phyloP scores from a whole-genome alignment of 352 stramenopile species.

The Phytophthora rubi region DNA sequence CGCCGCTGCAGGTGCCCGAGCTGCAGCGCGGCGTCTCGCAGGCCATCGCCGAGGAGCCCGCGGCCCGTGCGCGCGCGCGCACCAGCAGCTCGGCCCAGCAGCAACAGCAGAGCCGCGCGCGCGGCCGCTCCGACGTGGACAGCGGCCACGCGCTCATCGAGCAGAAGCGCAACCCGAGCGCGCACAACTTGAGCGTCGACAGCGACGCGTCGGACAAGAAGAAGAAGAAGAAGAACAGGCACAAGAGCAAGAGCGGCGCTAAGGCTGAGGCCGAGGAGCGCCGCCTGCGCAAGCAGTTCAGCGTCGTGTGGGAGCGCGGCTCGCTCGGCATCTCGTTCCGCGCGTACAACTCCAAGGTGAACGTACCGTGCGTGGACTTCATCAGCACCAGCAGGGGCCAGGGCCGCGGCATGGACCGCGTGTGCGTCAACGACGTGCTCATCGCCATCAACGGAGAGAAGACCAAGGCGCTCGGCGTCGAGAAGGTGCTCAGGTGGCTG shows the following conservation, averaged over 20 bases:
- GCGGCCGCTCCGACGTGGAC: constrained; percentile 22
- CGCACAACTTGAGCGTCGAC: constrained; percentile 22
- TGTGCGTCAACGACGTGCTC: constrained; percentile 85
- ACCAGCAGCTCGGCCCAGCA: constrained; percentile 18
- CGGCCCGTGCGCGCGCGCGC: constrained; percentile 12
- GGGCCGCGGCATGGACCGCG: constrained; percentile 73
- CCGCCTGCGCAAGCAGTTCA: constrained; percentile 74
- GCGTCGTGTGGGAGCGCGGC: constrained; percentile 71
- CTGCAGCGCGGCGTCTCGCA: constrained; percentile 17
- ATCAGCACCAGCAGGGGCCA: constrained; percentile 58
- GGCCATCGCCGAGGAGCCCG: constrained; percentile 23
- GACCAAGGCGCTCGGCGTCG: constrained; percentile 73
- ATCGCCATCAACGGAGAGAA: constrained; percentile 85
- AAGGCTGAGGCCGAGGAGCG: constrained; percentile 46
- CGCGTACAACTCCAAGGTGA: constrained; percentile 68
- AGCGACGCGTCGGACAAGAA: constrained; percentile 17
- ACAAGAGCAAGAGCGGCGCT: constrained; percentile 27
- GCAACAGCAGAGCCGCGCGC: background rate
- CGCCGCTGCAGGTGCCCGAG: constrained; percentile 38
- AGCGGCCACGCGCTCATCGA: constrained; percentile 1
- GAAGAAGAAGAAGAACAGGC: background rate
- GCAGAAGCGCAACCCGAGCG: constrained; percentile 22
- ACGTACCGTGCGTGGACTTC: constrained; percentile 77
- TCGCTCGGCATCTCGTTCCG: constrained; percentile 79
- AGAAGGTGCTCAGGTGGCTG: constrained; percentile 80